Conservation (phyloP, 768 basidiomycete genomes). For the Mrakia frigida region DNA sequence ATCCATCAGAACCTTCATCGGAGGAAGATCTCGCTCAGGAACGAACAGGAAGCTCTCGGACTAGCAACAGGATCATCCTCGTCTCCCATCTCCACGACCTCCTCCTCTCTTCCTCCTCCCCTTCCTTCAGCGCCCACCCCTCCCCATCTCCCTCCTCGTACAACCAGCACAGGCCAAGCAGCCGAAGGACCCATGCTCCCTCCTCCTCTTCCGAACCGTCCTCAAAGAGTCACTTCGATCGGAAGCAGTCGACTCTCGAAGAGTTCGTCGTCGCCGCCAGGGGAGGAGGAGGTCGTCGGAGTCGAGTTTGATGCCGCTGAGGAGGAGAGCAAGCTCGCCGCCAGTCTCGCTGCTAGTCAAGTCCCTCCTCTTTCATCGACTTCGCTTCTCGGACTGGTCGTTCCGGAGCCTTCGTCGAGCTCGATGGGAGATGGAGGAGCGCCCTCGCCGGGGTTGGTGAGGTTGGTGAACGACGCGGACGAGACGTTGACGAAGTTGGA, state of each 20-base stretch:
- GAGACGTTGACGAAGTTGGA: background rate
- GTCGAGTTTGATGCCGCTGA: background rate
- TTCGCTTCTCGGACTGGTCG: background rate
- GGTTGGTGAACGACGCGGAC: background rate
- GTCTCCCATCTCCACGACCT: background rate
- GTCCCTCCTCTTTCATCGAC: background rate
- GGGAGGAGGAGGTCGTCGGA: background rate
- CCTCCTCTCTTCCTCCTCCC: background rate
- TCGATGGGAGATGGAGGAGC: no score
- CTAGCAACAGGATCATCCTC: background rate
- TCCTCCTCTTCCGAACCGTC: background rate
- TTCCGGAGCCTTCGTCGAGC: background rate
- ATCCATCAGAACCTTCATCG: background rate
- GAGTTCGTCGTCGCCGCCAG: background rate
- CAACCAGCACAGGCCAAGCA: background rate
- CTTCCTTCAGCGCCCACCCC: background rate
- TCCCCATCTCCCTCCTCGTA: background rate
- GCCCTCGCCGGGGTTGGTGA: background rate
- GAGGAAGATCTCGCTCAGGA: slow-evolving; percentile 12
- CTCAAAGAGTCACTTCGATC: background rate
- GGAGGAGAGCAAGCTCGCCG: background rate
- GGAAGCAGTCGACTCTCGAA: background rate
- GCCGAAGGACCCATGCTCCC: slow-evolving; percentile 10
- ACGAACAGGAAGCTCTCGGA: slow-evolving; percentile 7
- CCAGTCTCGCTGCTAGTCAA: background rate